Percentiles rank a stretch among this genome's conserved stretches.
Evolutionary conservation across 768 basidiomycete species (phyloP).

Genomic region (Naematelia encephala): DNA sequence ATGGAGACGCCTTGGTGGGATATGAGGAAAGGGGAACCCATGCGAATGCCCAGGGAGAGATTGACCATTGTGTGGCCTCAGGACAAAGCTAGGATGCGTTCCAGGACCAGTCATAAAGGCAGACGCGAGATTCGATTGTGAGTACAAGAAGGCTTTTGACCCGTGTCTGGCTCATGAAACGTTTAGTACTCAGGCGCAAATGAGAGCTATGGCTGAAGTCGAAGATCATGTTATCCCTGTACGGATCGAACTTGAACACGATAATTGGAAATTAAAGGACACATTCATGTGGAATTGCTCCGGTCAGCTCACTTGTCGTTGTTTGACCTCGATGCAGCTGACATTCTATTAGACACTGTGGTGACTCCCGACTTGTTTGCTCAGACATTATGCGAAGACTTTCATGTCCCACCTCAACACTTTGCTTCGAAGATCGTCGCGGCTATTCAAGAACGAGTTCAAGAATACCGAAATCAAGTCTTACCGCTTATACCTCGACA

Average conservation of each 20-base stretch:
- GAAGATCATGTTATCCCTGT: slow-evolving; percentile 85
- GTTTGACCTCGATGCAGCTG: no score
- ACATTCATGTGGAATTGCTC: slow-evolving; percentile 96
- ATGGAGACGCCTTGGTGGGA: slow-evolving; percentile 53
- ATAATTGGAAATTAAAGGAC: slow-evolving; percentile 88
- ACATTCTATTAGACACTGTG: slow-evolving; percentile 63
- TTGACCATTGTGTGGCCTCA: slow-evolving; percentile 62
- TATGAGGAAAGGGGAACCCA: slow-evolving; percentile 51
- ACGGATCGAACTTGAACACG: slow-evolving; percentile 93
- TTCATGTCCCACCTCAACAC: slow-evolving; percentile 63
- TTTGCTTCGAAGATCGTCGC: slow-evolving; percentile 66
- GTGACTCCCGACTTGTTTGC: slow-evolving; percentile 89
- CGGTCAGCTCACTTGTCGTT: no score
- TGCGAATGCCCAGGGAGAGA: slow-evolving; percentile 41
- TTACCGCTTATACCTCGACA: slow-evolving; percentile 26
- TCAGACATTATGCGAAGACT: slow-evolving; percentile 86
- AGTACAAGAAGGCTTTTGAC: slow-evolving; percentile 50
- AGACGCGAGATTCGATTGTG: slow-evolving; percentile 68
- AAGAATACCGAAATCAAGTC: slow-evolving; percentile 54
- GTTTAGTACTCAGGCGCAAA: slow-evolving; percentile 44
- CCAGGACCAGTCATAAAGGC: slow-evolving; percentile 54
- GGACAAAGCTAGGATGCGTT: slow-evolving; percentile 52
- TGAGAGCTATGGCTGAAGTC: slow-evolving; percentile 48
- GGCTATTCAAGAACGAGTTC: slow-evolving; percentile 72
- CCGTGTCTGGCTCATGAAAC: slow-evolving; percentile 53